Evolutionary conservation across 148 eudicot genomes (phyloP).

Genomic region (Nyssa sinensis): DNA sequence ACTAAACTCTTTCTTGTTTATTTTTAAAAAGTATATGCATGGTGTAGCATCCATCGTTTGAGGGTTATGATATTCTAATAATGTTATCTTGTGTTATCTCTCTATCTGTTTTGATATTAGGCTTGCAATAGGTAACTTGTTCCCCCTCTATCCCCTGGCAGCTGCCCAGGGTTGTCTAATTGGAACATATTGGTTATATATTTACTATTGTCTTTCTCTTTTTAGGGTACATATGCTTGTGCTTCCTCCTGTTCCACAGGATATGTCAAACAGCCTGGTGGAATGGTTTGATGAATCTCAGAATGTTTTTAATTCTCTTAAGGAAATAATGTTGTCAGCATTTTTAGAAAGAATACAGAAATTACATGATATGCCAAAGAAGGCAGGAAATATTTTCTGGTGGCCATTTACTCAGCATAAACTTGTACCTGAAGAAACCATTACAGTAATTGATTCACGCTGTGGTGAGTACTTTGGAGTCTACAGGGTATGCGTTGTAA

Average conservation of each 20-base stretch:
- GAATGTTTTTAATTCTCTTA: conserved; percentile 58
- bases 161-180: too few relatives aligned
- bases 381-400: conserved; percentile 78
- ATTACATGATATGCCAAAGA: conserved; percentile 66
- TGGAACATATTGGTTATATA: not conserved
- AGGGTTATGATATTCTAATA: not conserved
- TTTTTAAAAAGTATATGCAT: not conserved
- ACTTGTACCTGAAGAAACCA: conserved; percentile 68
- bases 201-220: conserved; percentile 9
- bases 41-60: not conserved
- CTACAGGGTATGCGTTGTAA: conserved; percentile 56
- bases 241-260: conserved; percentile 84
- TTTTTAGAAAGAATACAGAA: conserved; percentile 62
- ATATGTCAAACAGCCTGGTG: conserved; percentile 74
- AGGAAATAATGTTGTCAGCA: conserved; percentile 56
- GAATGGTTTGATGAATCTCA: conserved; percentile 72
- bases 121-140: not conserved
- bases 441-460: conserved; percentile 95
- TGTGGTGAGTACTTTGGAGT: conserved; percentile 87
- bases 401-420: conserved; percentile 99
- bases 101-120: not conserved
- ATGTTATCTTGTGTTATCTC: not conserved
- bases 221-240: conserved; percentile 80
- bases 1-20: not conserved
- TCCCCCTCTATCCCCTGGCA: too few relatives aligned